Conservation (phyloP, 2,329 filamentous ascomycete genomes). For the Sclerotinia spermophila region DNA sequence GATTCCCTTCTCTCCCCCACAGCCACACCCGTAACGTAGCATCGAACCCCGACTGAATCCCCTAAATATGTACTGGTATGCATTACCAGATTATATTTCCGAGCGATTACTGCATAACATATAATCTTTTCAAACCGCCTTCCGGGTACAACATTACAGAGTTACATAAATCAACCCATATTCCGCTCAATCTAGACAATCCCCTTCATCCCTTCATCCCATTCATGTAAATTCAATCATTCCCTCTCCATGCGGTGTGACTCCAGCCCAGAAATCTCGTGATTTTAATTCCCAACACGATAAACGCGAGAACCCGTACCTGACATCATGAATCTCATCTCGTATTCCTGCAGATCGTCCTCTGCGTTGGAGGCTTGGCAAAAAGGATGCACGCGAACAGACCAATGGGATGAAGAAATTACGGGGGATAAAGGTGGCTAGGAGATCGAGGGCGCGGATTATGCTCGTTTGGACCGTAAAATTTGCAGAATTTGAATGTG, state of each 20-base stretch:
- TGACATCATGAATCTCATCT: constrained; percentile 3
- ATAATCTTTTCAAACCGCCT: background rate
- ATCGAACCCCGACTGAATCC: background rate
- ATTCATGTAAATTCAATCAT: no score
- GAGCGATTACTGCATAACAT: background rate
- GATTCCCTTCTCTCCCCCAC: background rate
- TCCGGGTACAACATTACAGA: background rate
- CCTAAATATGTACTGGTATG: background rate
- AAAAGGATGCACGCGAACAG: background rate
- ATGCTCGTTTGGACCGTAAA: background rate
- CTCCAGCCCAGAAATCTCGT: background rate
- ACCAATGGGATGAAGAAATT: background rate
- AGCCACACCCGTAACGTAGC: background rate
- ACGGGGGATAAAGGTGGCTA: background rate
- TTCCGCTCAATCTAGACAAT: background rate
- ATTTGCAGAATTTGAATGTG: background rate
- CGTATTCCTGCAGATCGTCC: constrained; percentile 1
- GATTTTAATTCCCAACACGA: background rate
- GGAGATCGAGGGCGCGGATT: background rate
- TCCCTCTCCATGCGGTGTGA: background rate
- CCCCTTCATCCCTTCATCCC: background rate
- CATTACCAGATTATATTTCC: background rate
- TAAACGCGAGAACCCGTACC: background rate
- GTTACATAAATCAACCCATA: background rate
- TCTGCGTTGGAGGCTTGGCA: background rate